Evolutionary conservation across 2,329 filamentous ascomycete species (phyloP), one percentile per base, ranked within the genome.

Genomic region (Zymoseptoria tritici): DNA sequence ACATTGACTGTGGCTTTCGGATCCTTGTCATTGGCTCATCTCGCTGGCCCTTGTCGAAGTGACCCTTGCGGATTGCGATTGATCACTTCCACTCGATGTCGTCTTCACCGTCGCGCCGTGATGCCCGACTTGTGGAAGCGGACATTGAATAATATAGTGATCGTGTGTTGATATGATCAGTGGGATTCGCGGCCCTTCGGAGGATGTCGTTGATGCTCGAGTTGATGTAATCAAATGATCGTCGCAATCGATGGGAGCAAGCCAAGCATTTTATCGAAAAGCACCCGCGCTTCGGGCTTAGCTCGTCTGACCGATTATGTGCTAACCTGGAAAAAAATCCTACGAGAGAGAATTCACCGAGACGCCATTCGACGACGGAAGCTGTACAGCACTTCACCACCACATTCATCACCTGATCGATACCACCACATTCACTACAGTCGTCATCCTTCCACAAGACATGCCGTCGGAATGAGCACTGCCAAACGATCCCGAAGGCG

Each of bases 381-480:
- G 16, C 51, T 16, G 36, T 46, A 46, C 13, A 46, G 36, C 36
- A 46, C 36, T 46, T 46, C 50, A 31, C 36, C 49, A 53, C 36
- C 51, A 19, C 46, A 26, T 49, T 26, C 36, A 49, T 57, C 49
- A 50, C 42, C 54, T 20, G n/a, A 22, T 52, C 58, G 55, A 53
- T 21, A 49, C 49, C 56, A 54, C 42, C 56, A 11, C 46, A 49
- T 54, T 29, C 21, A 54, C 55, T 52, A 61, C 49, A 19, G 13
- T 54, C 24, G 22, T 21, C 26, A 36, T 54, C 8, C 46, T 50
- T 42, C 16, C 36, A 46, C 36, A 54, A 62, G 62, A 57, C 58
- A 70, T 72, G 69, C 57, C 55, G 55, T 66, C 65, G 64, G 54
- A 9, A 74, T 74, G 72, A 74, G 72, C 67, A 62, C 70, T 55